Base-by-base conservation (phyloP, 2,329 filamentous ascomycete species). In the Ciborinia camelliae region DNA sequence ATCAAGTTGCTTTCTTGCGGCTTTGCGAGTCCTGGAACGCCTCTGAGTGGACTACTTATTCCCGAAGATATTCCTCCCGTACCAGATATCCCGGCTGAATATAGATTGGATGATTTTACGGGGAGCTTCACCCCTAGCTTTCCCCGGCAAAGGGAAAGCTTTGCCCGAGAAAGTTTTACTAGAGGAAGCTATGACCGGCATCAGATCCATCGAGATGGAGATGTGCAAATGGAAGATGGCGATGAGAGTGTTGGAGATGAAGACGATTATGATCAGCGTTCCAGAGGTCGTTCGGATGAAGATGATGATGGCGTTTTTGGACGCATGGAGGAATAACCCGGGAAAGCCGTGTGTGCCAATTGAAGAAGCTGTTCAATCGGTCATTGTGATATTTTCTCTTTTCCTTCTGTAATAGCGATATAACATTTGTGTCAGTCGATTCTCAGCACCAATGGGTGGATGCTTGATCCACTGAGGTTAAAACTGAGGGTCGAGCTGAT, bases 301-400 rank as follows among this genome's bases (percentile, higher is more conserved):
- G 92, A 96, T 68, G 94, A 98, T 70, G 93, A 97, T 70, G 93
- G 93, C 74, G 90, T 98, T 73, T 99, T 99, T 81, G 93, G 93
- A 65, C 86, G 87, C 71, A 98, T 98, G 94, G 95, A 99, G 79
- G 92, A 96, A 77, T 95, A 82, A 77, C 55, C 43, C 37, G 35
- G 14, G 48, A 30, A 51, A 35, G 57, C 35, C 51, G 55, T n/a
- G 45, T 61, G 47, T 41, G 23, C 35, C 62, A 12, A 41, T 58
- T 50, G 62, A 58, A 50, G 41, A 20, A 41, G 18, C n/a, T 32
- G 20, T 26, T 43, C 51, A 35, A 39, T 63, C 53, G 35, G 47
- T 39, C 52, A 62, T 48, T 66, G 50, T 62, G 57, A 63, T 51
- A n/a, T 35, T 54, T 60, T 45, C 62, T 43, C 53, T 65, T 72